Evolutionary conservation across 2,329 filamentous ascomycete genomes (phyloP).

Genomic region (Cytospora piceae): DNA sequence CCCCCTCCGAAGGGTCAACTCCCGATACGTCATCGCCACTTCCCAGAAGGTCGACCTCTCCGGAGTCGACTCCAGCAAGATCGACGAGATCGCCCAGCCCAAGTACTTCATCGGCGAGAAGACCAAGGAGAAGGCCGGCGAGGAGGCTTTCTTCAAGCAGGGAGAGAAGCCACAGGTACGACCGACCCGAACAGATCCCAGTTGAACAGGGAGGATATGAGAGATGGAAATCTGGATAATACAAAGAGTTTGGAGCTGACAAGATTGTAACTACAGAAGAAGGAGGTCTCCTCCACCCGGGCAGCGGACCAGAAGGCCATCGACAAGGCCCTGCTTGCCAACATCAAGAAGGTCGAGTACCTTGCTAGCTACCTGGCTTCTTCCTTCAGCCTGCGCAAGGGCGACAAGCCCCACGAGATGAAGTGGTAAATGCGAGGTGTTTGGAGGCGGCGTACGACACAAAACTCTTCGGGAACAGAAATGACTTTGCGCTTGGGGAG

Average conservation of each 20-base stretch:
- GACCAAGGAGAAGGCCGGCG: constrained; percentile 89
- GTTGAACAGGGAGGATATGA: not conserved
- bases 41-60: constrained; percentile 82
- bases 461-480: constrained; percentile 36
- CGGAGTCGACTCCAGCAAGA: constrained; percentile 89
- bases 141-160: constrained; percentile 99
- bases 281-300: constrained; percentile 88
- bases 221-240: not conserved
- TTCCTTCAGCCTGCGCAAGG: constrained; percentile 98
- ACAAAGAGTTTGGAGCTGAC: constrained; percentile 41
- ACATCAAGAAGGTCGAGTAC: constrained; percentile 98
- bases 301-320: constrained; percentile 98
- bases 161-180: constrained; percentile 84
- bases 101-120: constrained; percentile 99
- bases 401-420: constrained; percentile 99
- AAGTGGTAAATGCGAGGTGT: constrained; percentile 74
- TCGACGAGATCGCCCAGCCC: constrained; percentile 72
- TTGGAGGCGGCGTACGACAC: constrained; percentile 30
- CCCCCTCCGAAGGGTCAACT: constrained; percentile 90
- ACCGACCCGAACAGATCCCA: not conserved
- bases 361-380: constrained; percentile 91
- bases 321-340: constrained; percentile 93
- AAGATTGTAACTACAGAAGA: constrained; percentile 71
- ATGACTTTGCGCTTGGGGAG: constrained; percentile 32
- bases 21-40: constrained; percentile 91